A percentile compares a stretch with the other conserved stretches of the same genome.
phyloP scores from a whole-genome alignment of 176 grass and related monocot genomes.

The Cenchrus fungigraminus region DNA sequence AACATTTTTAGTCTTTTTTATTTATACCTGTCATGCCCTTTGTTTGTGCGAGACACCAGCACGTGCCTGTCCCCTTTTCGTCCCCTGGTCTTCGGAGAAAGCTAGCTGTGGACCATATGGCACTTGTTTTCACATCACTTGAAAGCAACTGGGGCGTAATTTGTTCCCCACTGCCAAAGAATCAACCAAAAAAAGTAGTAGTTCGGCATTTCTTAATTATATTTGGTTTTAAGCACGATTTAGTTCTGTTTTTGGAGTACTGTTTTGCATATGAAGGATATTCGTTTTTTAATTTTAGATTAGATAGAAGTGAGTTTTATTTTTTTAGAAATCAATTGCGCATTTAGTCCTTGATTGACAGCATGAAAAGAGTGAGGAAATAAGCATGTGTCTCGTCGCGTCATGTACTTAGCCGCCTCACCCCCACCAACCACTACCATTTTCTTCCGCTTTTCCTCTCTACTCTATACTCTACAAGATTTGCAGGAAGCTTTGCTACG shows the following conservation, averaged over 20 bases:
- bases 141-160: constrained; percentile 35
- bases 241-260: neutral
- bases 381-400: neutral
- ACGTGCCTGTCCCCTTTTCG: constrained; percentile 15
- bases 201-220: neutral
- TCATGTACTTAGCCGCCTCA: neutral
- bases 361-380: neutral
- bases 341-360: neutral
- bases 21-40: neutral
- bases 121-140: constrained; percentile 3
- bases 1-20: neutral
- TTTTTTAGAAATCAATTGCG: too few relatives aligned
- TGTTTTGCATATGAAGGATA: too few relatives aligned
- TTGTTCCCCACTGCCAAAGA: neutral
- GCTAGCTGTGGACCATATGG: neutral
- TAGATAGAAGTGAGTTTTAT: too few relatives aligned
- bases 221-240: neutral
- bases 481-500: constrained; percentile 14
- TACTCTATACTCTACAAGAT: neutral
- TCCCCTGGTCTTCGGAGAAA: constrained; percentile 40
- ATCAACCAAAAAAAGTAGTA: neutral
- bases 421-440: neutral
- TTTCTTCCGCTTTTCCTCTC: too few relatives aligned
- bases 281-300: too few relatives aligned
- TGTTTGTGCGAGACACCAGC: neutral